Base-by-base conservation (phyloP, 140 eudicot genomes). In the Erigeron philadelphicus region DNA sequence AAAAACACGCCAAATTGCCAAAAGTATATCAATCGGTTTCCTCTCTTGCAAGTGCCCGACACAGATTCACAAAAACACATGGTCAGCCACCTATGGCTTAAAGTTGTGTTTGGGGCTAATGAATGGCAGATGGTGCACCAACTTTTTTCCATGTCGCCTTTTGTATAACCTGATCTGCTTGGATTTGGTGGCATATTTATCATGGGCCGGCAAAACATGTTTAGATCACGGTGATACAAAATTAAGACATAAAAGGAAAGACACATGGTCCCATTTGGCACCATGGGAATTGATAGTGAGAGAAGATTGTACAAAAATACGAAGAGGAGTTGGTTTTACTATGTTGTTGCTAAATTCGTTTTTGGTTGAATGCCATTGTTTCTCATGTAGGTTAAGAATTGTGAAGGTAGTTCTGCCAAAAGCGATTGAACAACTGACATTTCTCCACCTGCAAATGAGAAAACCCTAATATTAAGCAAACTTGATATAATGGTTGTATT, bases 371-470 rank as follows among this genome's bases (percentile, higher is more conserved):
- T 84, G 56, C 77, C 81, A 72, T 90, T 83, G 77, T 74, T 73
- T 73, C 95, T 81, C 88, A 90, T 81, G 90, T 88, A 90, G 13
- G 85, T 70, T 77, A 90, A 80, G 79, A 90, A 85, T 75, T 90
- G 97, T 54, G 96, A 47, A 31, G 97, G 97, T 58, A 90, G 72
- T 82, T 90, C 97, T 38, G 95, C 97, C 52, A 90, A 70, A 74
- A 90, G 91, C 7, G 97, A 81, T 81, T 90, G 95, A 68, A 83
- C 97, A 31, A 88, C 87, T 7, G 96, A 90, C 65, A 81, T 54
- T 53, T 88, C 96, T 82, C 85, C 97, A 70, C 81, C 97, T 90
- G 86, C 66, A 70, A 55, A 52, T 3, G 3, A 61, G 43, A 70
- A 67, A 66, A 46, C 1, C 11, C 40, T 59, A 47, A n/a, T 61